Evolutionary conservation across 164 flowering plant genomes (phyloP).

Genomic region (Tetracentron sinense): DNA sequence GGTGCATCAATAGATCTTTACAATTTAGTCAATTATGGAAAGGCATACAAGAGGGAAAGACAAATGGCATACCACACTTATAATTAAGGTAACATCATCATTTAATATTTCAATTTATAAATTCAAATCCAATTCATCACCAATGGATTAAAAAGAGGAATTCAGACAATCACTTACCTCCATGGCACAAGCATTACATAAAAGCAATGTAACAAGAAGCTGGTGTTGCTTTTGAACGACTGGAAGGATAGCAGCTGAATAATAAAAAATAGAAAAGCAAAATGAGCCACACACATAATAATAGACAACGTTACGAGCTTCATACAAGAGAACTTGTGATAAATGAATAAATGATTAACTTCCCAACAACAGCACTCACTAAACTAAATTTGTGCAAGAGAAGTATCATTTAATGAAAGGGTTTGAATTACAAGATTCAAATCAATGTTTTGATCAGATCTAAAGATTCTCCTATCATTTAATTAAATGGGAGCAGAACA

Average conservation of each 20-base stretch:
- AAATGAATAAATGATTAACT: neutral
- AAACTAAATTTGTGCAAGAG: neutral
- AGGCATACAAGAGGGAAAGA: no score
- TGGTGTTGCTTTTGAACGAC: constrained; percentile 97
- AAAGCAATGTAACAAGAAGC: constrained; percentile 89
- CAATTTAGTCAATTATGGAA: no score
- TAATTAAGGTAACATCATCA: no score
- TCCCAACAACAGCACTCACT: neutral
- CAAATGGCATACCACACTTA: no score
- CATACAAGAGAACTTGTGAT: no score
- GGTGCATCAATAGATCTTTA: no score
- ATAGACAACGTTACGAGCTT: neutral
- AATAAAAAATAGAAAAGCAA: constrained; percentile 9
- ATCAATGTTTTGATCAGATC: no score
- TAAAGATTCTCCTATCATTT: no score
- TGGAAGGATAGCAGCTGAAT: constrained; percentile 80
- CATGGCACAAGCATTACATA: constrained; percentile 95
- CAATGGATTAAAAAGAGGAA: neutral
- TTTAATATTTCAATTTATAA: no score
- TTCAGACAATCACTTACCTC: constrained; percentile 50
- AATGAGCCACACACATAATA: neutral
- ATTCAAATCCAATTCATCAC: neutral
- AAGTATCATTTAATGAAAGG: neutral
- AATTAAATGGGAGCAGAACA: no score
- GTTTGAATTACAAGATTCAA: neutral